Evolutionary conservation across 2,329 filamentous ascomycete genomes (phyloP), one percentile per base, ranked within the genome.

Genomic region (Penicillium fuscoglaucum): DNA sequence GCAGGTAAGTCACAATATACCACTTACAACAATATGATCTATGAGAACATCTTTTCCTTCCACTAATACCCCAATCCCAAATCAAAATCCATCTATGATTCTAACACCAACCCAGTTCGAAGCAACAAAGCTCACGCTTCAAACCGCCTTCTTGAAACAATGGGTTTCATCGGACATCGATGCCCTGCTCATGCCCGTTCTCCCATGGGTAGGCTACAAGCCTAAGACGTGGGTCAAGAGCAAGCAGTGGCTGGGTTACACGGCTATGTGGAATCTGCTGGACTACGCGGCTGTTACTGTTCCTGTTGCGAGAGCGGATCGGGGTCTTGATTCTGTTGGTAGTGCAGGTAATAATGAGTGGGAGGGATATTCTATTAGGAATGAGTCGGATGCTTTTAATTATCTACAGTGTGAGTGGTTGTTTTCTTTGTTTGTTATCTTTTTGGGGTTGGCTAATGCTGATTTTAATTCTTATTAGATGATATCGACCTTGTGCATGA

Each of bases 341-440:
- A 80, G 82, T 63, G 55, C 53, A 31, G 29, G 29, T 31, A 31
- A 78, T 49, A 51, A 63, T 40, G 69, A 62, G 0, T 79, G 78
- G 59, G 45, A 66, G 58, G 60, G 15, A 52, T 68, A 63, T 71
- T 57, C 55, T 65, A 68, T 74, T 0, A 68, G 78, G 53, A 82
- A 80, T 64, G 76, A 77, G 26, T 70, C 79, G 29, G 83, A 85
- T 64, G 68, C 67, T 56, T 79, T 79, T 29, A 81, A 83, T 66
- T 70, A 78, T 62, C 17, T 43, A 19, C 46, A 58, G 26, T 58
- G 57, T 62, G 33, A 54, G 35, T 29, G 8, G 9, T 55, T 24
- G 17, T 17, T 39, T 4, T 28, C 31, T 47, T 26, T 21, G 29
- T 21, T 43, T 10, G 31, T 10, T 29, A 12, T 31, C 13, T 33